These are phyloP conservation scores for Hyaloscypha finlandica DNA, from an alignment of 495 filamentous ascomycete genomes.

Conservation along the genomic window DNA sequence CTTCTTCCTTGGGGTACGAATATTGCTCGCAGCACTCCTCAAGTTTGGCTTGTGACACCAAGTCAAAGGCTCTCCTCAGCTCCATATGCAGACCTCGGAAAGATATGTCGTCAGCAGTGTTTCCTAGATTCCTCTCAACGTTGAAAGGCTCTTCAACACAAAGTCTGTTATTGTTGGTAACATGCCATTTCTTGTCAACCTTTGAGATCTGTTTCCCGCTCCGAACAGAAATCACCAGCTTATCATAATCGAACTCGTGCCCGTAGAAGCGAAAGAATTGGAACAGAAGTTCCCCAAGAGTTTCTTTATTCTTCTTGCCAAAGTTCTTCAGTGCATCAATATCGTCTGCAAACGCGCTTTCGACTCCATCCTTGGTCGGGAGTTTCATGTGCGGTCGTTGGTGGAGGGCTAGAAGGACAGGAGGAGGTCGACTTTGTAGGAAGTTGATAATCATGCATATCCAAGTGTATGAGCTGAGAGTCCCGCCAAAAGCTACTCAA, in stretches of 20 bases:
- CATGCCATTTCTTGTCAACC: constrained; percentile 81
- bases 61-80: constrained; percentile 81
- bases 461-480: constrained; percentile 98
- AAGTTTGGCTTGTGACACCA: constrained; percentile 73
- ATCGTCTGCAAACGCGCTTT: constrained; percentile 84
- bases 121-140: constrained; percentile 86
- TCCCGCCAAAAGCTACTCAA: constrained; percentile 78
- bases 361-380: constrained; percentile 58
- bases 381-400: constrained; percentile 67
- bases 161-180: constrained; percentile 73
- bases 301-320: constrained; percentile 80
- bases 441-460: constrained; percentile 98
- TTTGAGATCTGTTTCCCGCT: constrained; percentile 81
- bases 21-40: constrained; percentile 82
- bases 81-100: constrained; percentile 90
- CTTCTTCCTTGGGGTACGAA: constrained; percentile 81
- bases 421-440: constrained; percentile 85
- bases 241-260: constrained; percentile 89
- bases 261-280: constrained; percentile 94
- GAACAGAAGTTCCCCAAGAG: constrained; percentile 80
- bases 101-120: constrained; percentile 93
- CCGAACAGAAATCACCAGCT: constrained; percentile 81
- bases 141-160: constrained; percentile 99
- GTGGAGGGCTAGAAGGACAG: constrained; percentile 85
- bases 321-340: constrained; percentile 68